phyloP scores from a whole-genome alignment of 1,284 basidiomycete genomes.

The Ustilago hordei region DNA sequence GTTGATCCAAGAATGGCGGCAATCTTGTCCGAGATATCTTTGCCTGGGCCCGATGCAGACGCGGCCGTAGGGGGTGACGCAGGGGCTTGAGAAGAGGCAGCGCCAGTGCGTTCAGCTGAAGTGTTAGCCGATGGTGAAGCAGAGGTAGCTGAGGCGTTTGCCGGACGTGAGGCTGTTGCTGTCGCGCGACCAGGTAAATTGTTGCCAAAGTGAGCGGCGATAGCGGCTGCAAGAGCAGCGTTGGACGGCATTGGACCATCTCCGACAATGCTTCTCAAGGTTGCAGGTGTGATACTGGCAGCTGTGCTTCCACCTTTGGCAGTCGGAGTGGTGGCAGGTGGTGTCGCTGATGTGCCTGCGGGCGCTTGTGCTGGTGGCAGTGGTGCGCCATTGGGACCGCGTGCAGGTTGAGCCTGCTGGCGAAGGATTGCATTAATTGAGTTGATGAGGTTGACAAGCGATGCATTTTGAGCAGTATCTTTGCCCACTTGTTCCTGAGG shows the following conservation, averaged over 20 bases:
- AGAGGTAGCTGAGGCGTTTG: constrained; percentile 10
- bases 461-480: constrained; percentile 21
- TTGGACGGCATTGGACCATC: constrained; percentile 55
- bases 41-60: constrained; percentile 14
- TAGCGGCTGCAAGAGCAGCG: constrained; percentile 46
- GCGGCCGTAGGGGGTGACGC: constrained; percentile 7
- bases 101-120: neutral
- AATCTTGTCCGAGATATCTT: constrained; percentile 49
- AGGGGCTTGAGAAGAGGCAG: neutral
- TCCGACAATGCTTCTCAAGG: constrained; percentile 44
- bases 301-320: constrained; percentile 14
- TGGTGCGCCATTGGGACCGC: constrained; percentile 46
- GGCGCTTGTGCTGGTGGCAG: constrained; percentile 32
- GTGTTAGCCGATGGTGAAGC: constrained; percentile 4
- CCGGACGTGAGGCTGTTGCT: constrained; percentile 11
- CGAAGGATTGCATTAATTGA: constrained; percentile 46
- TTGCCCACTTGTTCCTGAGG: constrained; percentile 4
- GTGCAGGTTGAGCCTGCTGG: constrained; percentile 42
- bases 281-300: constrained; percentile 28
- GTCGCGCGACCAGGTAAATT: constrained; percentile 27
- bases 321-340: neutral
- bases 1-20: constrained; percentile 47
- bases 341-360: constrained; percentile 2
- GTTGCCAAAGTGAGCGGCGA: constrained; percentile 49
- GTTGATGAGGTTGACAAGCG: constrained; percentile 39